Evolutionary conservation across 2,329 filamentous ascomycete genomes (phyloP), one percentile per base, ranked within the genome.

Genomic region (Trichophyton rubrum): DNA sequence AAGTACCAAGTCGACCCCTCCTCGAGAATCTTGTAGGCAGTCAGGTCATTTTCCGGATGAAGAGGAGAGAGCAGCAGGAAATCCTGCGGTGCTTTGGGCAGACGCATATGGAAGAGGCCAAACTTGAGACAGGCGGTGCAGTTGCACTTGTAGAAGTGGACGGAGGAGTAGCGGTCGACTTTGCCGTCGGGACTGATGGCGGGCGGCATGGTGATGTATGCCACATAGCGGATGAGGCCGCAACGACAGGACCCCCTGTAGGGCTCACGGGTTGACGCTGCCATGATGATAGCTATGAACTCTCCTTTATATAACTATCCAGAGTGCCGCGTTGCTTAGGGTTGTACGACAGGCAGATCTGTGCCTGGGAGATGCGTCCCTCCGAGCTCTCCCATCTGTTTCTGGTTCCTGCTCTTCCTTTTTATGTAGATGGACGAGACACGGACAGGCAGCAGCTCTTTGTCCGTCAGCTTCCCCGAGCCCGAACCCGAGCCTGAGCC

Each of bases 121-220:
- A 60, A 27, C 47, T 63, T 63, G 35, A 60, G 62, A 35, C 62
- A 63, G 15, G 60, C 56, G 30, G 62, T 49, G 58, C 62, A 63
- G 60, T 63, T 63, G 60, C 62, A 63, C 20, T 63, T 63, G 62
- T 63, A 63, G 60, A 63, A 61, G 38, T 58, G 62, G 56, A 59
- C 33, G 11, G 43, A 53, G 33, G 57, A 53, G 15, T 15, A 17
- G 7, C 22, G 59, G 33, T 63, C 41, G 41, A 61, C 47, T 13
- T 49, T 40, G 15, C 17, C 30, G 9, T 60, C 60, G 8, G 56
- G 41, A n/a, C 45, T 58, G 17, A 57, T 15, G 38, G 30, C 8
- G 15, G 62, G 62, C 5, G 62, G 62, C n/a, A 63, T 20, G 33
- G 60, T 41, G 43, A 61, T 49, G 49, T 61, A 61, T 20, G 60